Conservation (phyloP, 495 filamentous ascomycete genomes). For the Penicillium longicatenatum region DNA sequence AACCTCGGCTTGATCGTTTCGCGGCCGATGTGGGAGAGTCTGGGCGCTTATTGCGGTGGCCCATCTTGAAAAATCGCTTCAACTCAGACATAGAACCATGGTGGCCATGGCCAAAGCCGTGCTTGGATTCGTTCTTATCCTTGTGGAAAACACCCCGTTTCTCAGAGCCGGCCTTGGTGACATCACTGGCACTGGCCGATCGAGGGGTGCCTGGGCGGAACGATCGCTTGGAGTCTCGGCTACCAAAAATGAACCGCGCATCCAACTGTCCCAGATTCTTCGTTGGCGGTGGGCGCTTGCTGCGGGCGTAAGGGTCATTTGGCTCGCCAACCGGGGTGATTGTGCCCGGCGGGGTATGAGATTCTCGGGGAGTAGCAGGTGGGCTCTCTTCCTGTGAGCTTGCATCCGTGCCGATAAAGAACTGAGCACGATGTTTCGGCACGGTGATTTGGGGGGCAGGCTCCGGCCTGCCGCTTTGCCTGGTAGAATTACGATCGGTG, state of each 20-base stretch:
- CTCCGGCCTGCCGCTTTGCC: constrained; percentile 43
- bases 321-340: constrained; percentile 79
- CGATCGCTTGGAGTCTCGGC: constrained; percentile 53
- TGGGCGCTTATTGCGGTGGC: constrained; percentile 64
- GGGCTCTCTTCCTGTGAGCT: constrained; percentile 54
- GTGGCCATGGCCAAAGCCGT: constrained; percentile 21
- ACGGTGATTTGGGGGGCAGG: constrained; percentile 35
- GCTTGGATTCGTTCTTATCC: constrained; percentile 49
- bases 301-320: constrained; percentile 87
- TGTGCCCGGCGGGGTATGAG: constrained; percentile 62
- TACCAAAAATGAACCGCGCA: constrained; percentile 79
- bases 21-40: constrained; percentile 57
- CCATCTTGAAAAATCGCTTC: constrained; percentile 87
- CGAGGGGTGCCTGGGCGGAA: constrained; percentile 42
- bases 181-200: constrained; percentile 50
- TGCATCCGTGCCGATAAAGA: constrained; percentile 69
- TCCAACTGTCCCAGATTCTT: constrained; percentile 73
- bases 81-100: constrained; percentile 92
- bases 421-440: constrained; percentile 65
- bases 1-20: constrained; percentile 47
- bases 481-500: constrained; percentile 41
- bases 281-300: constrained; percentile 72
- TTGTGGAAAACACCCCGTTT: constrained; percentile 51
- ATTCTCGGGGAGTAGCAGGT: constrained; percentile 55
- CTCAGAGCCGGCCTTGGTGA: constrained; percentile 41